These are phyloP conservation scores for Penicillium occitanis DNA, from an alignment of 2,329 filamentous ascomycete species.

Conservation along the genomic window DNA sequence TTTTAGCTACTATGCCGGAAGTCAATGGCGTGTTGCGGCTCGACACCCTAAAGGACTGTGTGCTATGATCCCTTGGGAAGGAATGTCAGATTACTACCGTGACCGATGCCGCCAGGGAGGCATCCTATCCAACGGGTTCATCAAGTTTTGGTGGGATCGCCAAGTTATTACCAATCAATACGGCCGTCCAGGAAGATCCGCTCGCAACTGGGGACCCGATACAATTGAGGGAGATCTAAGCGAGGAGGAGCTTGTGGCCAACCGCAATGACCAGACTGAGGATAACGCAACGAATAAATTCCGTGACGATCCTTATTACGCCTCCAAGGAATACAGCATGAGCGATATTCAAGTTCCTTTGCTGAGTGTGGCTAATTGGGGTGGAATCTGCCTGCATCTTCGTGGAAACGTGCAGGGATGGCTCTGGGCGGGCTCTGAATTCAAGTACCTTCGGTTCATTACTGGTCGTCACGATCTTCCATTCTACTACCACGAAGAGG, in stretches of 20 bases:
- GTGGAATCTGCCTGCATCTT: constrained; percentile 67
- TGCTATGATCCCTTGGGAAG: constrained; percentile 57
- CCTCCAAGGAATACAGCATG: constrained; percentile 64
- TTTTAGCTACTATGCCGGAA: constrained; percentile 51
- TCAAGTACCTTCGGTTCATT: constrained; percentile 70
- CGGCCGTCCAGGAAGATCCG: constrained; percentile 53
- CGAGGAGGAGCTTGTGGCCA: constrained; percentile 37
- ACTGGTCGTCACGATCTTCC: constrained; percentile 69
- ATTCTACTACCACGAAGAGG: constrained; percentile 69
- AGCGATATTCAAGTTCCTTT: constrained; percentile 67
- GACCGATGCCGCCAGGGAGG: constrained; percentile 63
- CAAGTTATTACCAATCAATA: constrained; percentile 66
- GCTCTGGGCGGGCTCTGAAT: constrained; percentile 60
- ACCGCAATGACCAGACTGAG: constrained; percentile 43
- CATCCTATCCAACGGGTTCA: constrained; percentile 60
- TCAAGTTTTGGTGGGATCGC: constrained; percentile 66
- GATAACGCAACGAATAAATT: constrained; percentile 55
- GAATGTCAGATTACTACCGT: constrained; percentile 57
- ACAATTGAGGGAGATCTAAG: constrained; percentile 43
- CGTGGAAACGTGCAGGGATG: constrained; percentile 69
- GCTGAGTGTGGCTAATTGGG: constrained; percentile 69
- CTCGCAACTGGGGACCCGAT: constrained; percentile 54
- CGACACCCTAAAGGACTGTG: constrained; percentile 52
- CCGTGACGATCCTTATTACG: constrained; percentile 64
- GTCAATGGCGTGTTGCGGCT: constrained; percentile 57